Base-by-base conservation (phyloP, 768 basidiomycete genomes). In the Agaricus subrufescens region DNA sequence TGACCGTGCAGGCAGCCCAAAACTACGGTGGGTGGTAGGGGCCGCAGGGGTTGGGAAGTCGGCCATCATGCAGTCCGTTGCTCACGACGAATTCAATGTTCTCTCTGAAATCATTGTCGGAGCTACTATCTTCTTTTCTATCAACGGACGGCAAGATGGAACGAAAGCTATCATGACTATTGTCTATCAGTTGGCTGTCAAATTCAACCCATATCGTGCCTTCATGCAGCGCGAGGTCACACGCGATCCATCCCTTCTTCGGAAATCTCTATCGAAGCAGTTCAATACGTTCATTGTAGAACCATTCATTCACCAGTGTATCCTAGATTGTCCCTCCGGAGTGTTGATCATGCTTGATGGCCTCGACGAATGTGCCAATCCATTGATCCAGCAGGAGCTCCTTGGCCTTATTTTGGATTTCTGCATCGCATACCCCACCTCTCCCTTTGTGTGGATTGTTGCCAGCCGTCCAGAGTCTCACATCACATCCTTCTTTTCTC, bases 401-500 rank as follows among this genome's bases (percentile, higher is more conserved):
- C 50, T 68, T 9, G n/a, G 34, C 1, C 30, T 53, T 6, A 58
- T 68, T n/a, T 39, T 10, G 1, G 30, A 31, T 8, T 54, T 47
- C 37, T 38, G 54, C 0, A 4, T 60, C 2, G 19, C 45, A 10
- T 4, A 15, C 4, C 42, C 27, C 15, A 27, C 39, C 1, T 43
- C 62, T 14, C 60, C 62, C 1, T 30, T 71, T 19, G 57, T 51
- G 10, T 66, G 69, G 46, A 27, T 68, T 10, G 60, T 70, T 30
- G 57, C 19, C 19, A 19, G 19, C 19, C 19, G 19, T 19, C 19
- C 19, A 19, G 19, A 19, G 19, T 1, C 19, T 19, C 19, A 19
- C 19, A 19, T 19, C 19, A 19, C 19, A 19, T 19, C 19, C 19
- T 19, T 19, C 19, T 19, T 19, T 19, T 19, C 19, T 19, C 19